Evolutionary conservation across 2,329 filamentous ascomycete genomes (phyloP), one percentile per base, ranked within the genome.

Genomic region (Exophiala alcalophila): DNA sequence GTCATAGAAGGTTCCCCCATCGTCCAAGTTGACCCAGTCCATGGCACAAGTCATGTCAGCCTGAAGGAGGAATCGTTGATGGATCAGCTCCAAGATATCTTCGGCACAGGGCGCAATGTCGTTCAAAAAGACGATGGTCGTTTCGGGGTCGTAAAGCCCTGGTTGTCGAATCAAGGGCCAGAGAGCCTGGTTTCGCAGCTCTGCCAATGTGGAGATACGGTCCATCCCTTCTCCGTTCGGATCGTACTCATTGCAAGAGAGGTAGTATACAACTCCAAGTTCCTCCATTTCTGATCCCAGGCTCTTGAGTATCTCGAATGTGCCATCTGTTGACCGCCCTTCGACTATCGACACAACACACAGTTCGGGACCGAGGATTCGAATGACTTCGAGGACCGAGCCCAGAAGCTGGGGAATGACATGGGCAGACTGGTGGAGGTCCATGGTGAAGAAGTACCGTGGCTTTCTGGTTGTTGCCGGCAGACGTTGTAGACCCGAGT

Each of bases 21-120:
- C 38, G 0, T 31, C 36, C 36, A 40, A 15, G 14, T 70, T 71
- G 0, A 65, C 70, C 76, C 77, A 81, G 57, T 81, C 77, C 68
- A 81, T 73, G 4, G 65, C 74, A 52, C 77, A 82, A 0, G 70
- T 72, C 71, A 78, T 78, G 54, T 76, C 70, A 5, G 76, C 77
- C 2, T 57, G 59, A 25, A 74, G 72, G 3, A 50, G 51, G 4
- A 46, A 52, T 18, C 65, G 69, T 57, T 80, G 76, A 49, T 74
- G 65, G 1, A 71, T 53, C 1, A 81, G 62, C 57, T 81, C 78
- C 3, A 83, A 63, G 11, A 81, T 68, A 49, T 81, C 77, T 26
- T 80, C 74, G 4, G 47, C 45, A 44, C 76, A 79, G 4, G 64
- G 59, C 2, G 71, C 70, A 8, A 80, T 71, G 49, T 79, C 73